Percentiles rank a stretch among this genome's conserved stretches.
These are phyloP conservation scores for Symmetrospora coprosmae DNA, from an alignment of 768 basidiomycete species.

Conservation along the genomic window DNA sequence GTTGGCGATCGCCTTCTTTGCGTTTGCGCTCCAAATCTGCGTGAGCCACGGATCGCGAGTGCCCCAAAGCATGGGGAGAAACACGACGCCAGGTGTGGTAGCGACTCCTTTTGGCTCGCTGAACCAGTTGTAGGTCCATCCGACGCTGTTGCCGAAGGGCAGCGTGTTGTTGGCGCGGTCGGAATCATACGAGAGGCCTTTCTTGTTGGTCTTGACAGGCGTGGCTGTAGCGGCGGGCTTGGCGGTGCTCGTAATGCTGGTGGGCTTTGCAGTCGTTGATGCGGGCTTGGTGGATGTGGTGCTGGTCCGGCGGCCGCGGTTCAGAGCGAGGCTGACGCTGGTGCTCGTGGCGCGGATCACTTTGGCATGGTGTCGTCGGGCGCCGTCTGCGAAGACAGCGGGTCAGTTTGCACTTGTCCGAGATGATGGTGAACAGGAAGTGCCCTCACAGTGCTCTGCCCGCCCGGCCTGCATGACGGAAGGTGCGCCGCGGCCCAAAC, in stretches of 20 bases:
- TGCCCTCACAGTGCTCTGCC: too few species aligned
- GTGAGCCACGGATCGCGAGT: not conserved
- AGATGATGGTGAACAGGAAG: too few species aligned
- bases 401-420: too few species aligned
- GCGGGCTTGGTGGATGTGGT: not conserved
- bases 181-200: constrained; percentile 19
- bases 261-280: not conserved
- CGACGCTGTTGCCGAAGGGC: not conserved
- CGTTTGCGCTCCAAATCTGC: constrained; percentile 9
- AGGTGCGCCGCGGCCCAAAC: too few species aligned
- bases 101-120: not conserved
- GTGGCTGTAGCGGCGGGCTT: not conserved
- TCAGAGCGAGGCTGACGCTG: not conserved
- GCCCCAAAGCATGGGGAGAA: constrained; percentile 26
- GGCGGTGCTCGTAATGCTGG: not conserved
- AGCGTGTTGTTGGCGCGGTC: not conserved
- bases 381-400: too few species aligned
- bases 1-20: constrained; percentile 9
- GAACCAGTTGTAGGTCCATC: constrained; percentile 25
- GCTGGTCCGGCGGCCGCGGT: too few species aligned
- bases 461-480: too few species aligned
- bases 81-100: constrained; percentile 11
- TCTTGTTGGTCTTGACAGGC: constrained; percentile 10
- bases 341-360: not conserved
- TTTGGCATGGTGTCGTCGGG: too few species aligned